Conservation (phyloP, 108 stramenopile genomes). For the Cyclotella cryptica region DNA sequence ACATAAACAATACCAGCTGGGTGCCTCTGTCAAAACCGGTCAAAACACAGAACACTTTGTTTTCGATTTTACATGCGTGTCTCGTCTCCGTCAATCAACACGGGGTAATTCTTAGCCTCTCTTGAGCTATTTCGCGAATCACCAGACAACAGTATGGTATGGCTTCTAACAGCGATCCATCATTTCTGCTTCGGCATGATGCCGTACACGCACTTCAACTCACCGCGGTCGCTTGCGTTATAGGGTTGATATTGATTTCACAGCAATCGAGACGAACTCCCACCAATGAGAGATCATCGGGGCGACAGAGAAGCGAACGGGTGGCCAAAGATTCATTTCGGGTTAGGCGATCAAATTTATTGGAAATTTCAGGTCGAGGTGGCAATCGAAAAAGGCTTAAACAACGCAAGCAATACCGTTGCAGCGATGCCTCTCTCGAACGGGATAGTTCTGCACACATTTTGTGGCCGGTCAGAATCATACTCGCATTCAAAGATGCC, state of each 20-base stretch:
- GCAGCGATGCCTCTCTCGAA: background rate
- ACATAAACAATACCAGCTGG: no score
- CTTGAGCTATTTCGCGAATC: no score
- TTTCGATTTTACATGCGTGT: no score
- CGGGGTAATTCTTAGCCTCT: no score
- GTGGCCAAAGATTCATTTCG: background rate
- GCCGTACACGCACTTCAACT: background rate
- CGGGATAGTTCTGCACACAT: background rate
- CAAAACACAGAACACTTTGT: no score
- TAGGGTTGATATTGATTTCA: background rate
- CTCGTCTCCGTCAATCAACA: no score
- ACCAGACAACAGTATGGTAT: no score
- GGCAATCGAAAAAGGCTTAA: background rate
- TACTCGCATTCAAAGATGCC: background rate
- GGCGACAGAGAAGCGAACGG: background rate
- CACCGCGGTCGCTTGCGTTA: background rate
- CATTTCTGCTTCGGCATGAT: no score
- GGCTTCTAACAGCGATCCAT: no score
- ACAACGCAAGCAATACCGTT: background rate
- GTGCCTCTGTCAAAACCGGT: no score
- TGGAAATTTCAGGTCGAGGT: conserved; percentile 2
- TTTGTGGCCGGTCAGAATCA: background rate
- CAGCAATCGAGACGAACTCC: background rate
- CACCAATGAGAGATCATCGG: background rate
- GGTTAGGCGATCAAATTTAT: conserved; percentile 2